Percentiles rank a stretch among this genome's conserved stretches.
Conservation (phyloP, 495 filamentous ascomycete genomes). For the Immersiella caudata region DNA sequence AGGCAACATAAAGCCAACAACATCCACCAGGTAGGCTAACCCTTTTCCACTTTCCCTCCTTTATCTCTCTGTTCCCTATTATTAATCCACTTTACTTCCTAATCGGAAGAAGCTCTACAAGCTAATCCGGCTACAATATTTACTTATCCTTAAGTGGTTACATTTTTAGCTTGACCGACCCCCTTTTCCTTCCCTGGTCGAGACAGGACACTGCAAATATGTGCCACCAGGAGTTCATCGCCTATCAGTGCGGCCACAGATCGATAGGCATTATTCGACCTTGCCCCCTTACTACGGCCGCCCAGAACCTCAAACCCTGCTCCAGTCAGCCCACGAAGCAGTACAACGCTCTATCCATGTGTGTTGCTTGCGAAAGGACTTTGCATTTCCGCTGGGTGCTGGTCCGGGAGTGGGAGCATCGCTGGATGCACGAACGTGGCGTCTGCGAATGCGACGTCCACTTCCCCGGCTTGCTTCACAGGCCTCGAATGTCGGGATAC, state of each 20-base stretch:
- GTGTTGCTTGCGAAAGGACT: constrained; percentile 40
- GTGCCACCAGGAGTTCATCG: constrained; percentile 48
- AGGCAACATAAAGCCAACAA: background rate
- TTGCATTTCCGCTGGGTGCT: constrained; percentile 45
- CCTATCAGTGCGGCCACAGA: constrained; percentile 51
- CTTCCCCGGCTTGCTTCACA: constrained; percentile 39
- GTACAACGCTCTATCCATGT: constrained; percentile 40
- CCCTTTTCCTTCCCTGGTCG: background rate
- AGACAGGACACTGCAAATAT: constrained; percentile 25
- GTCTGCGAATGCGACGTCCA: constrained; percentile 43
- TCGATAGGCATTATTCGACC: constrained; percentile 40
- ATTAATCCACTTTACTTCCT: background rate
- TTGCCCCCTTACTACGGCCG: constrained; percentile 46
- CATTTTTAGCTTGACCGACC: background rate
- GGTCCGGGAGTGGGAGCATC: constrained; percentile 49
- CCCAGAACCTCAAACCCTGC: constrained; percentile 40
- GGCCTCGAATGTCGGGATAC: constrained; percentile 34
- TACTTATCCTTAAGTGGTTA: background rate
- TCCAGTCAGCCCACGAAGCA: constrained; percentile 29
- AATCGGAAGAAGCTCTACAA: background rate
- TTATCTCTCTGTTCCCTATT: background rate
- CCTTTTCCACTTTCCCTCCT: background rate
- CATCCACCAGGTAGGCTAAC: background rate
- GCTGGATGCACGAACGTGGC: constrained; percentile 51
- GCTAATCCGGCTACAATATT: background rate